A percentile compares a stretch with the other conserved stretches of the same genome.
Evolutionary conservation across 371 early-diverging fungal genomes (phyloP).

Genomic region (Blakeslea trispora): DNA sequence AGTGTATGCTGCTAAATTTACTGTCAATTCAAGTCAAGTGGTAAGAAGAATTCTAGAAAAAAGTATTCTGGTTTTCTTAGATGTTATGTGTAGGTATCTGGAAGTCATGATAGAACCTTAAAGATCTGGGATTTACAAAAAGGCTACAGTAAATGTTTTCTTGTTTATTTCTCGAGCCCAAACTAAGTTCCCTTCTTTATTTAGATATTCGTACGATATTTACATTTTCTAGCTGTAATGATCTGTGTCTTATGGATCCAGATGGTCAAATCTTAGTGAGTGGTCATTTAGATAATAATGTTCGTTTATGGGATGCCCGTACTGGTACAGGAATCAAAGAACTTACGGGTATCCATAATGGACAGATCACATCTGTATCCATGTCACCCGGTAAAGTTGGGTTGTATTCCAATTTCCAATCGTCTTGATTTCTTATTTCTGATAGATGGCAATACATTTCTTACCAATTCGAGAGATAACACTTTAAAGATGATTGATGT

Average conservation of each 20-base stretch:
- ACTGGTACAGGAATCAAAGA: conserved; percentile 84
- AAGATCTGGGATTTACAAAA: conserved; percentile 94
- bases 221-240: conserved; percentile 93
- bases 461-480: conserved; percentile 94
- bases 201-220: conserved; percentile 85
- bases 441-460: conserved; percentile 68
- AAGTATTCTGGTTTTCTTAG: too few species aligned
- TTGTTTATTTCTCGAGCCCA: not conserved
- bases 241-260: conserved; percentile 79
- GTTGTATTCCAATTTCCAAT: not conserved
- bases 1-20: conserved; percentile 88
- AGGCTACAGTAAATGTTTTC: conserved; percentile 71
- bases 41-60: conserved; percentile 40
- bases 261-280: conserved; percentile 85
- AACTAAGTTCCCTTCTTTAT: not conserved
- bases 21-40: conserved; percentile 74
- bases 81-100: conserved; percentile 63
- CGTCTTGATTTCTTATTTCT: not conserved
- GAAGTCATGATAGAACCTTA: conserved; percentile 94
- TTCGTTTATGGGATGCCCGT: conserved; percentile 91
- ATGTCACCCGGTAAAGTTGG: conserved; percentile 65
- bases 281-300: conserved; percentile 91
- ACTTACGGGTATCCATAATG: conserved; percentile 79
- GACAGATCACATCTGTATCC: conserved; percentile 85
- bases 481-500: conserved; percentile 84